phyloP scores from a whole-genome alignment of 345 rosid genomes.

The Eucalyptus guilfoylei region DNA sequence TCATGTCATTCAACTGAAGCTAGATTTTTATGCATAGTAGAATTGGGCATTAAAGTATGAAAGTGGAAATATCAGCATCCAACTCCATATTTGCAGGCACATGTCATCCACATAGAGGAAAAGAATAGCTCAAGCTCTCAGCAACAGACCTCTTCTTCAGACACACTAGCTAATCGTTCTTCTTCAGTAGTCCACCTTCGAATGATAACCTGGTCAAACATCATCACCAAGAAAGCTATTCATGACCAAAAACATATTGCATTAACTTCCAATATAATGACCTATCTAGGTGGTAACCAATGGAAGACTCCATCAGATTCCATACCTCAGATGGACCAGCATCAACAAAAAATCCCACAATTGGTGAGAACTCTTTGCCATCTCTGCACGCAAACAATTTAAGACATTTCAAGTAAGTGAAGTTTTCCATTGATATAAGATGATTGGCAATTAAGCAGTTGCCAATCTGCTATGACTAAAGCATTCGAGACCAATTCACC shows the following conservation, averaged over 20 bases:
- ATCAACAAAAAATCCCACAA: slow-evolving; percentile 64
- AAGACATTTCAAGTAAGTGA: neutral
- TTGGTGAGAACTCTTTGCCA: slow-evolving; percentile 80
- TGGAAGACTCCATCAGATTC: neutral
- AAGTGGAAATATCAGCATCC: neutral
- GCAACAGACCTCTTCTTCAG: slow-evolving; percentile 74
- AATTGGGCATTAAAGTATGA: neutral
- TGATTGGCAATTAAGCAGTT: neutral
- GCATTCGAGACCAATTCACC: neutral
- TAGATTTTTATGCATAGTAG: neutral
- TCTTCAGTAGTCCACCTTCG: slow-evolving; percentile 70
- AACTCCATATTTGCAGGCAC: neutral
- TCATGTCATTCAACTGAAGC: neutral
- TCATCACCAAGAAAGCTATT: neutral
- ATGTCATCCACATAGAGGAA: neutral
- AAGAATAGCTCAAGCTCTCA: neutral
- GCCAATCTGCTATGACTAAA: neutral
- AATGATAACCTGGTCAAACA: slow-evolving; percentile 49
- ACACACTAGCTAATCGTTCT: slow-evolving; percentile 43
- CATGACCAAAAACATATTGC: neutral
- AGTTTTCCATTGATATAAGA: neutral
- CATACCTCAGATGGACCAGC: slow-evolving; percentile 55
- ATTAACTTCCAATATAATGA: neutral
- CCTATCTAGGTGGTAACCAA: neutral
- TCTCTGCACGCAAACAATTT: slow-evolving; percentile 25